Base-by-base conservation (phyloP, 1,284 basidiomycete genomes). In the Exsudoporus floridanus region DNA sequence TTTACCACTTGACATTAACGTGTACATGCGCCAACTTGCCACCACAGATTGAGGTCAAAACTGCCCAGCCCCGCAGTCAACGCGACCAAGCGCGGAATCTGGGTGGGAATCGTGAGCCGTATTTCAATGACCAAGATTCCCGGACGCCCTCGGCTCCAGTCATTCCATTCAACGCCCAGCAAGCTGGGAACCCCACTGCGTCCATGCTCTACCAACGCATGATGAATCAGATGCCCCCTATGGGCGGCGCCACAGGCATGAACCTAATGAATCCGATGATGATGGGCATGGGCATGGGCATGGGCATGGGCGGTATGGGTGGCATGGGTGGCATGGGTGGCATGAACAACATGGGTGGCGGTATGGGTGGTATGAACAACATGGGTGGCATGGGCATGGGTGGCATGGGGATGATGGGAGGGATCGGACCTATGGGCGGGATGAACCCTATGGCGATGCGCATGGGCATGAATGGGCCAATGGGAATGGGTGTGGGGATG, bases 1-100 rank as follows among this genome's bases (percentile, higher is more conserved):
- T 30, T 37, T 23, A 4, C 6, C n/a, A 7, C 35, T 18, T 13
- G 30, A 18, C n/a, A 46, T 2, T 12, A 14, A 35, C 8, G 21
- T 49, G n/a, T 28, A 34, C 28, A 30, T 12, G 19, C 14, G 6
- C 21, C 36, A 36, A 46, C 43, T 31, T 13, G 35, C 12, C 13
- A 23, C 21, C 31, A 12, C 56, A 93, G 88, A 90, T 95, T 60
- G 92, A 95, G 69, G 89, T 94, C 51, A 94, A 94, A 70, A 77
- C 82, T 52, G 90, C 89, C 6, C 90, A 92, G 65, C 89, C 90
- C 5, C 81, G 89, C 54, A 82, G 77, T 55, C 83, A 86, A 60
- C 79, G 84, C 28, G 83, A 86, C 49, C 77, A 80, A 61, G 70
- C 74, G 18, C 62, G 77, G 65, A 61, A 62, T 49, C 50, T 69